A percentile compares a stretch with the other conserved stretches of the same genome.
phyloP scores from a whole-genome alignment of 2,329 filamentous ascomycete species.

The Colletotrichum scovillei region DNA sequence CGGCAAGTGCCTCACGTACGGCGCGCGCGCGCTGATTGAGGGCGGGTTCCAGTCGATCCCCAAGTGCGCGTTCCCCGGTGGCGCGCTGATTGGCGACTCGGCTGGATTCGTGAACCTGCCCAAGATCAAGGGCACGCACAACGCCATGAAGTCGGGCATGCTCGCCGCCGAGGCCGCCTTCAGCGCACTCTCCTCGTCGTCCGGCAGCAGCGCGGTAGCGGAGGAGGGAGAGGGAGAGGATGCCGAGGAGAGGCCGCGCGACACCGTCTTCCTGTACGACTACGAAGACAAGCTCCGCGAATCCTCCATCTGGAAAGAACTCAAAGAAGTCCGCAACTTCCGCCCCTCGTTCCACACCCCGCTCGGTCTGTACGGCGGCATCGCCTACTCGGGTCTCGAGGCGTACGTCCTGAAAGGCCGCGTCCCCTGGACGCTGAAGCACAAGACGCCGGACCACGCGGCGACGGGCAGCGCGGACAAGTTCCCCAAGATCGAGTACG shows the following conservation, averaged over 20 bases:
- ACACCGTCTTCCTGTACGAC: conserved; percentile 90
- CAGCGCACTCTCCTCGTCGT: conserved; percentile 68
- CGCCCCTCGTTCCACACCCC: conserved; percentile 92
- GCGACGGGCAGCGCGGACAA: conserved; percentile 84
- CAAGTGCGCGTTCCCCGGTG: conserved; percentile 95
- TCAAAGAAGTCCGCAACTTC: conserved; percentile 97
- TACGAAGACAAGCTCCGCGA: conserved; percentile 91
- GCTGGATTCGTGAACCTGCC: conserved; percentile 97
- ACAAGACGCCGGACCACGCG: conserved; percentile 80
- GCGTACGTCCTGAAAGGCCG: conserved; percentile 88
- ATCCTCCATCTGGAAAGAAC: conserved; percentile 91
- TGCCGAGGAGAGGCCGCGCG: conserved; percentile 55
- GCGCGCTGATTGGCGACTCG: conserved; percentile 94
- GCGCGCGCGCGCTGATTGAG: conserved; percentile 89
- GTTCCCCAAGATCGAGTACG: conserved; percentile 92
- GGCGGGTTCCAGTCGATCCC: conserved; percentile 98
- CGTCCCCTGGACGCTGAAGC: conserved; percentile 91
- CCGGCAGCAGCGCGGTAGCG: neutral
- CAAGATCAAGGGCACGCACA: conserved; percentile 98
- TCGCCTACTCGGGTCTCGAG: conserved; percentile 93
- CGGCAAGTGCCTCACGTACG: conserved; percentile 97
- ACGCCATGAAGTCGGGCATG: conserved; percentile 98
- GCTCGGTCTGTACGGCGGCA: conserved; percentile 88
- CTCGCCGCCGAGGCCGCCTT: conserved; percentile 92
- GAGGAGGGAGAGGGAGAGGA: conserved; percentile 46